Conservation (phyloP, 352 stramenopile species). For the Phytophthora lateralis region DNA sequence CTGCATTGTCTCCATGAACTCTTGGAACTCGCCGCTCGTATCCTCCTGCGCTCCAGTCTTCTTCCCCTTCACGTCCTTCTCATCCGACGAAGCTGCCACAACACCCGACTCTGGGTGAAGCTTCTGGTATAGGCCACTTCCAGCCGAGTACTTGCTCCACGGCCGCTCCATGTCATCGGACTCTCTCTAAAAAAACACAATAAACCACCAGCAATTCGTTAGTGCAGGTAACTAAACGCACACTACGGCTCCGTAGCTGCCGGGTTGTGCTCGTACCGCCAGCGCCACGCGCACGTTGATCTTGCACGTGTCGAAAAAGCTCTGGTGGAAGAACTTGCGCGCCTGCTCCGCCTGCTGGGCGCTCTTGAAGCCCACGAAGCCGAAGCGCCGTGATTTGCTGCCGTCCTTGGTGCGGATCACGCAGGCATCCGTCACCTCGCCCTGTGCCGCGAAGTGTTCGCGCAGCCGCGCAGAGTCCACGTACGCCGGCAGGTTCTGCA, state of each 20-base stretch:
- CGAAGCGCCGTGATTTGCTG: slow-evolving; percentile 82
- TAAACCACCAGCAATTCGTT: slow-evolving; percentile 8
- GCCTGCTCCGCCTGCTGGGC: slow-evolving; percentile 60
- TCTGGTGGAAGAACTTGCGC: slow-evolving; percentile 77
- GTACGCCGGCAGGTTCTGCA: slow-evolving; percentile 84
- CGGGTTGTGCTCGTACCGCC: slow-evolving; percentile 38
- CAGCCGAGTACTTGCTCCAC: slow-evolving; percentile 91
- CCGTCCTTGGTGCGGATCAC: slow-evolving; percentile 91
- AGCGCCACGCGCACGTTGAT: slow-evolving; percentile 87
- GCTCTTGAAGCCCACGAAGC: slow-evolving; percentile 86
- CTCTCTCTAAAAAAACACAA: slow-evolving; percentile 43
- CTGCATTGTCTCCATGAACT: slow-evolving; percentile 93
- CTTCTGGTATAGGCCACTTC: slow-evolving; percentile 76
- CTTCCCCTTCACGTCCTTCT: slow-evolving; percentile 20
- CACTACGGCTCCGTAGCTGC: background rate
- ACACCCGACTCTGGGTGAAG: slow-evolving; percentile 31
- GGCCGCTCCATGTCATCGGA: slow-evolving; percentile 67
- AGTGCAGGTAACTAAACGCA: background rate
- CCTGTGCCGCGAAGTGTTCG: slow-evolving; percentile 76
- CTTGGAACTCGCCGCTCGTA: slow-evolving; percentile 72
- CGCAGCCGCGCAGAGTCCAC: slow-evolving; percentile 75
- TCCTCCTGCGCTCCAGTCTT: slow-evolving; percentile 26
- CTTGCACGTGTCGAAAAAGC: slow-evolving; percentile 91
- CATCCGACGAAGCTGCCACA: slow-evolving; percentile 14
- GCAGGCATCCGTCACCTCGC: slow-evolving; percentile 89